These are phyloP conservation scores for Actinomortierella wolfii DNA, from an alignment of 371 early-diverging fungal genomes.

Conservation along the genomic window DNA sequence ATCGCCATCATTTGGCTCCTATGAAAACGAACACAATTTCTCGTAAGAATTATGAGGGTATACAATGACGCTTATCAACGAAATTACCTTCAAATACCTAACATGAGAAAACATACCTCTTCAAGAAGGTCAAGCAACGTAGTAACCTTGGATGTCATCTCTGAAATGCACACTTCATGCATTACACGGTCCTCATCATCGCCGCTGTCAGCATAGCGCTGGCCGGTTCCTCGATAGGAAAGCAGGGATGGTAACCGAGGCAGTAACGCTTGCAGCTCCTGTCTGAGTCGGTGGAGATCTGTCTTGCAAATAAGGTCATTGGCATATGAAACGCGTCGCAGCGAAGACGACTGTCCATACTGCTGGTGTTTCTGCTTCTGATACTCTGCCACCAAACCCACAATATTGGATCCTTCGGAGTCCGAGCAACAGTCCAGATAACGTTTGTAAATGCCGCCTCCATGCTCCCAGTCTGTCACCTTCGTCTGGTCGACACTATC, in stretches of 20 bases:
- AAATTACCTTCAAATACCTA: too few species aligned
- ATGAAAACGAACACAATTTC: neutral
- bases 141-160: constrained; percentile 39
- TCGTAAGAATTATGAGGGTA: too few species aligned
- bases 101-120: too few species aligned
- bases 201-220: neutral
- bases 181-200: neutral
- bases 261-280: constrained; percentile 16
- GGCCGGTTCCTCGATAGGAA: neutral
- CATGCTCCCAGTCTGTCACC: constrained; percentile 37
- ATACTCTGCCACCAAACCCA: neutral
- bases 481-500: constrained; percentile 28
- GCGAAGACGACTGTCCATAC: too few species aligned
- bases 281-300: constrained; percentile 18
- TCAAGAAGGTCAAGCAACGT: constrained; percentile 8
- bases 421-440: constrained; percentile 41
- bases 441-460: constrained; percentile 36
- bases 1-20: neutral
- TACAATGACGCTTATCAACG: too few species aligned
- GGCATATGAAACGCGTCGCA: constrained; percentile 24
- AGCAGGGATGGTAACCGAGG: constrained; percentile 17
- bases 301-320: constrained; percentile 19
- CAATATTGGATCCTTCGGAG: constrained; percentile 18
- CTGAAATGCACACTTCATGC: constrained; percentile 21
- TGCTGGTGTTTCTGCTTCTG: constrained; percentile 1